Conservation (phyloP, 208 protist species). For the Naegleria lovaniensis region DNA sequence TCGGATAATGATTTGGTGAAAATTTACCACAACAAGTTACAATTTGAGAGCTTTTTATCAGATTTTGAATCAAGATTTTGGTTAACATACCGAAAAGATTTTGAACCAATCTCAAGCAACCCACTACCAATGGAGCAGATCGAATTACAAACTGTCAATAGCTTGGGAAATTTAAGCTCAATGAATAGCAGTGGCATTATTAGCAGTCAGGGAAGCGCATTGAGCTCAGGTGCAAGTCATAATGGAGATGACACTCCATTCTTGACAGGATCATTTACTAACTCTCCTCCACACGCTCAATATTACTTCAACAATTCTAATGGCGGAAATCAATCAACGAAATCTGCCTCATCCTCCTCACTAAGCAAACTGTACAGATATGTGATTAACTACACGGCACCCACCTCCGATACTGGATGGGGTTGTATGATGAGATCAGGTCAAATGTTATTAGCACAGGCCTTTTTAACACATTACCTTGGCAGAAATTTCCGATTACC, state of each 20-base stretch:
- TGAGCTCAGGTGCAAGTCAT: neutral
- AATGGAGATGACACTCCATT: neutral
- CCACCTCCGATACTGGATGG: slow-evolving; percentile 66
- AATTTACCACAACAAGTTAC: slow-evolving; percentile 1
- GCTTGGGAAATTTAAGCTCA: too few species aligned
- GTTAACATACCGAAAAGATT: slow-evolving; percentile 22
- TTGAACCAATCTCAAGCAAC: neutral
- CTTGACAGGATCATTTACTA: neutral
- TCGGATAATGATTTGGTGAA: neutral
- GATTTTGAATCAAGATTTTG: slow-evolving; percentile 22
- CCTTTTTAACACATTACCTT: slow-evolving; percentile 48
- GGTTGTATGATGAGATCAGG: slow-evolving; percentile 76
- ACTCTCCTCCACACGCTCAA: neutral
- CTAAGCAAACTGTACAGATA: neutral
- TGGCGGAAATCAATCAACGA: neutral
- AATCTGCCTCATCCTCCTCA: neutral
- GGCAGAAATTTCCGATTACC: slow-evolving; percentile 21
- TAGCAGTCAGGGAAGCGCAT: neutral
- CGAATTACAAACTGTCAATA: neutral
- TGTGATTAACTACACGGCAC: slow-evolving; percentile 32
- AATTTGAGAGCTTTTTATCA: neutral
- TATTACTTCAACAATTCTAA: neutral
- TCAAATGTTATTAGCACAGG: slow-evolving; percentile 69
- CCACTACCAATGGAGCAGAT: neutral
- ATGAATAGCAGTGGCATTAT: neutral